These are phyloP conservation scores for rapeseed (Brassica napus) DNA, from an alignment of 345 rosid species.

Conservation along the genomic window Da-Ae NC_063450.1:50158001-50158500, in stretches of 20 bases:
- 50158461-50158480: constrained; percentile 6
- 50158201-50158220: constrained; percentile 16
- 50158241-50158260: constrained; percentile 49
- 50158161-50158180: constrained; percentile 25
- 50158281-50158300: constrained; percentile 48
- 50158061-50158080: constrained; percentile 8
- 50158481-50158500: constrained; percentile 48
- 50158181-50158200: not conserved
- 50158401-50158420: constrained; percentile 59
- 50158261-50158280: constrained; percentile 53
- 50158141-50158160: constrained; percentile 1
- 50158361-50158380: constrained; percentile 50
- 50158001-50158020: constrained; percentile 6
- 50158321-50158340: constrained; percentile 24
- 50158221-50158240: constrained; percentile 47
- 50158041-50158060: constrained; percentile 14
- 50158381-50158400: constrained; percentile 38
- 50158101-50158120: constrained; percentile 19
- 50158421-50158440: constrained; percentile 44
- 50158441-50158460: constrained; percentile 39
- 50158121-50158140: not conserved
- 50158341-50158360: constrained; percentile 8
- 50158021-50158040: constrained; percentile 14
- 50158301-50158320: constrained; percentile 66
- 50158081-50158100: not conserved